These are phyloP conservation scores for Aspergillus sp. DNA, from an alignment of 2,329 filamentous ascomycete genomes.

Conservation along the genomic window DNA sequence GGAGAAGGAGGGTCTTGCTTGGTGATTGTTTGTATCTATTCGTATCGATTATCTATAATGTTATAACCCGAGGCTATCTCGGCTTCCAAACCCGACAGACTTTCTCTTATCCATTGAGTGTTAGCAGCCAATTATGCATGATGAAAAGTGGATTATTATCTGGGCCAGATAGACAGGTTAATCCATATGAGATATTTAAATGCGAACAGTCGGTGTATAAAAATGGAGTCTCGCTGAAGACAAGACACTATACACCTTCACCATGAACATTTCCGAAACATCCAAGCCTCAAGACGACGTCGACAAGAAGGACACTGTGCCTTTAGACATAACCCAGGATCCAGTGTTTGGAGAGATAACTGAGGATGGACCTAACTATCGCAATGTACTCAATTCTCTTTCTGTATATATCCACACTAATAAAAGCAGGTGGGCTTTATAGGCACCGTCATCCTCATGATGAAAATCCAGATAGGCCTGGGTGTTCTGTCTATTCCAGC, in stretches of 20 bases:
- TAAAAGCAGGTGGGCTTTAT: conserved; percentile 36
- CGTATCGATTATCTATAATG: no score
- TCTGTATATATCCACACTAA: background rate
- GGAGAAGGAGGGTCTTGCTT: conserved; percentile 18
- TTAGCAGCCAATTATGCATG: no score
- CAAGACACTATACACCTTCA: no score
- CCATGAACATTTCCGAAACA: background rate
- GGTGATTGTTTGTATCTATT: conserved; percentile 9
- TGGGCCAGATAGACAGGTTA: no score
- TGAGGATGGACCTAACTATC: conserved; percentile 24
- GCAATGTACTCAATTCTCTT: conserved; percentile 13
- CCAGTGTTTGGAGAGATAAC: conserved; percentile 31
- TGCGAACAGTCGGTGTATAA: no score
- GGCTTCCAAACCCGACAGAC: no score
- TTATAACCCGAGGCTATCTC: no score
- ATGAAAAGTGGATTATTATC: no score
- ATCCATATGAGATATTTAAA: no score
- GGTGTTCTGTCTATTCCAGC: conserved; percentile 44
- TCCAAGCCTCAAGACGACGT: background rate
- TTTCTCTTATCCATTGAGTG: no score
- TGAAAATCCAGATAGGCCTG: conserved; percentile 42
- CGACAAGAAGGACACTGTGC: background rate
- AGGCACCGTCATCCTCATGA: conserved; percentile 40
- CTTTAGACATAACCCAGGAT: conserved; percentile 10
- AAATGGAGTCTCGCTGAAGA: no score